Base-by-base conservation (phyloP, 768 basidiomycete species). In the Psilocybe cubensis region DNA sequence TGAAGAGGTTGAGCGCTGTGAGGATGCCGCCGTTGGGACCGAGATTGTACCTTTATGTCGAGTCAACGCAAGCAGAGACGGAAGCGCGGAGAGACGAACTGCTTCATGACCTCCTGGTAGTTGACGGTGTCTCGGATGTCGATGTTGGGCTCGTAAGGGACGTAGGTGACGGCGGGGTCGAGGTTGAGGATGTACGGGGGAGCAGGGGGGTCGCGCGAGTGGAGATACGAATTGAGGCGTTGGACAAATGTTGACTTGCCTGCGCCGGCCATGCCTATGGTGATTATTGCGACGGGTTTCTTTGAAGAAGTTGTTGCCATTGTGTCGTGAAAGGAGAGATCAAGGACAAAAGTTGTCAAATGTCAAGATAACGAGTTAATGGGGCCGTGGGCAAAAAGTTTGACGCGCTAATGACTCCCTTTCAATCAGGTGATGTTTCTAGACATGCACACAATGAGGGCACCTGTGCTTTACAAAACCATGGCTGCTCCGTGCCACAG, bases 71-170 rank as follows among this genome's bases (percentile, higher is more conserved):
- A 28, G 50, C 33, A 54, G 10, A 54, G 51, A 40, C 23, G 47
- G 41, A 48, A 55, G 38, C 50, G 49, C 58, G 24, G 51, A 52
- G 42, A 33, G 58, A 55, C 56, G 58, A 48, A 97, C 94, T 98
- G 95, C 84, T 97, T 96, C 97, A 99, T 99, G 65, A 99, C 96
- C 74, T 99, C 91, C 62, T 90, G 85, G 74, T 98, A 99, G 70
- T 98, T 91, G 20, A 99, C 87, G 10, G 97, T 99, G 72, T 99
- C 97, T 60, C 97, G 78, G 50, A 99, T 98, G 72, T 99, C 97
- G 59, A 99, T 98, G 71, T 98, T 98, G 24, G 96, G 87, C 57
- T 95, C 93, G 68, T 94, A 99, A 2, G 96, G 94, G 38, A 94
- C 81, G 57, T 89, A 88, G 7, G 91, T 82, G 2, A 98, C 96